Evolutionary conservation across 1,284 basidiomycete species (phyloP).

Genomic region (Ceratobasidium sp.): DNA sequence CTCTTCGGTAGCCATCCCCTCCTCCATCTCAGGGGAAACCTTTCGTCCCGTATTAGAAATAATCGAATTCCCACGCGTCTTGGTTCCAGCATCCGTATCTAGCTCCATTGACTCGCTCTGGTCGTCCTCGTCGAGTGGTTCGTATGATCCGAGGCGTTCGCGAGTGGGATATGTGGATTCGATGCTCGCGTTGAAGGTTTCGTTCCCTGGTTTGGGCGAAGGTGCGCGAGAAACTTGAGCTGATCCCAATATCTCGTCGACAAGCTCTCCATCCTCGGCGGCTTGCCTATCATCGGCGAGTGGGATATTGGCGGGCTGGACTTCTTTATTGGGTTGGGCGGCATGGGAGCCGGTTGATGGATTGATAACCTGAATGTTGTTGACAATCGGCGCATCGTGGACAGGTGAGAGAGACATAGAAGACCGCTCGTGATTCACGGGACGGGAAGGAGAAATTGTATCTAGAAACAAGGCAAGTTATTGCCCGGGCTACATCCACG

Average conservation of each 20-base stretch:
- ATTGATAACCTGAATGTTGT: too few species aligned
- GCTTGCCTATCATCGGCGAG: not conserved
- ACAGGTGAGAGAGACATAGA: too few species aligned
- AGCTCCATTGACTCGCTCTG: constrained; percentile 38
- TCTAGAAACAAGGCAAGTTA: not conserved
- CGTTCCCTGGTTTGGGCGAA: not conserved
- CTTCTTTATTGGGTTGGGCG: not conserved
- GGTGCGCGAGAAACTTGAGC: not conserved
- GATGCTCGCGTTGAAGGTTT: constrained; percentile 2
- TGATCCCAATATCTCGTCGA: constrained; percentile 7
- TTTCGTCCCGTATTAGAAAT: constrained; percentile 5
- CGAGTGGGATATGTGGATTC: not conserved
- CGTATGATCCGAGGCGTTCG: not conserved
- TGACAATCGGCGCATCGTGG: too few species aligned
- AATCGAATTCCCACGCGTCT: not conserved
- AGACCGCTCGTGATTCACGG: too few species aligned
- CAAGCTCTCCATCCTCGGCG: not conserved
- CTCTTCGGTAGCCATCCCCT: not conserved
- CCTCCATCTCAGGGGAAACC: constrained; percentile 5
- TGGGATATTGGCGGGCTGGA: not conserved
- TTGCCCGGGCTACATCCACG: not conserved
- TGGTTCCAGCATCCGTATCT: constrained; percentile 1
- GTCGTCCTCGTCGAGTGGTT: constrained; percentile 6
- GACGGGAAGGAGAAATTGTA: too few species aligned
- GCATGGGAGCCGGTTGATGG: too few species aligned